A percentile compares a stretch with the other conserved stretches of the same genome.
Conservation (phyloP, 495 filamentous ascomycete genomes). For the Aspergillus conjunctus region DNA sequence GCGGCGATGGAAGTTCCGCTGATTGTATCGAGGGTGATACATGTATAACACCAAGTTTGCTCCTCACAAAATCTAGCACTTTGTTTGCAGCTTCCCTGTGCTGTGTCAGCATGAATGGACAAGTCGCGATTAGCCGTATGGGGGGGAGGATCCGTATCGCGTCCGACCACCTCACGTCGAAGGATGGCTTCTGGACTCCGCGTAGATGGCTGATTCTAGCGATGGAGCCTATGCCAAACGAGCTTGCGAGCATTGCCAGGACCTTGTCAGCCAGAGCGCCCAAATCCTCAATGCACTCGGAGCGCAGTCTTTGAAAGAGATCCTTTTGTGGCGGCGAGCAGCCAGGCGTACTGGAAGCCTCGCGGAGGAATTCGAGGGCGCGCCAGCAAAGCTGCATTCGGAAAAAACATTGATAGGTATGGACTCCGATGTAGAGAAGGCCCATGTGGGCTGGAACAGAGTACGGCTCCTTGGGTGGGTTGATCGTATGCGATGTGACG, state of each 20-base stretch:
- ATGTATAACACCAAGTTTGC: neutral
- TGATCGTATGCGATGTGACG: neutral
- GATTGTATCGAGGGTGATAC: neutral
- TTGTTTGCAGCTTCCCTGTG: neutral
- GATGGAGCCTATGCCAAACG: neutral
- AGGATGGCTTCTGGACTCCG: neutral
- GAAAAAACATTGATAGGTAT: constrained; percentile 3
- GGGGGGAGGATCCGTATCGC: neutral
- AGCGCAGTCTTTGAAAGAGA: neutral
- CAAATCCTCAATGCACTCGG: neutral
- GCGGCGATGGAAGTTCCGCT: no score
- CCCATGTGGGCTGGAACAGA: neutral
- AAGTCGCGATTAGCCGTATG: neutral
- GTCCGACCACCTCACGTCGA: neutral
- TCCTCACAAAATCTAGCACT: neutral
- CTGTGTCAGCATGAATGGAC: neutral
- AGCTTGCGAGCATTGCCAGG: neutral
- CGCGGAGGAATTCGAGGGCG: neutral
- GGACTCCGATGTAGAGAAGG: neutral
- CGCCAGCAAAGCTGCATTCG: neutral
- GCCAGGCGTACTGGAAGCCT: neutral
- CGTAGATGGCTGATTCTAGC: neutral
- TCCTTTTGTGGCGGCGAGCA: neutral
- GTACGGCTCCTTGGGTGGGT: neutral
- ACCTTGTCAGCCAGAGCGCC: neutral